These are phyloP conservation scores for Pezizomycotina sp. DNA, from an alignment of 2,329 filamentous ascomycete genomes.

Conservation along the genomic window DNA sequence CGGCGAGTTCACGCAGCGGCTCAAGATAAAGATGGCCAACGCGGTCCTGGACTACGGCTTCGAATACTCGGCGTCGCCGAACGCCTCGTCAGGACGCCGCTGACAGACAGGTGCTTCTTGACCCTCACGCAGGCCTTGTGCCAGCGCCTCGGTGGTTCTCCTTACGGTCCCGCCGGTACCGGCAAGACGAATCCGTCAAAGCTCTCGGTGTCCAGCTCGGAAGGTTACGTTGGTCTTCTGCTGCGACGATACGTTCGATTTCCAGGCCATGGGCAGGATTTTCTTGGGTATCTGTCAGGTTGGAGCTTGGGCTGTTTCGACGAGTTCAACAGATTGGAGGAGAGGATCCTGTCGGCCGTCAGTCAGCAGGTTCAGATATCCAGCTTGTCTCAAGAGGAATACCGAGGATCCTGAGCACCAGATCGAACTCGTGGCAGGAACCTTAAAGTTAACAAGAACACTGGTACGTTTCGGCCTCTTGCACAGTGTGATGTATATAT, in stretches of 20 bases:
- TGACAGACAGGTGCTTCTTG: conserved; percentile 96
- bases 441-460: conserved; percentile 79
- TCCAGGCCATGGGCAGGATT: conserved; percentile 98
- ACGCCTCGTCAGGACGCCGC: conserved; percentile 82
- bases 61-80: conserved; percentile 96
- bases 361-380: conserved; percentile 98
- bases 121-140: conserved; percentile 92
- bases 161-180: conserved; percentile 91
- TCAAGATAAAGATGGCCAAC: conserved; percentile 93
- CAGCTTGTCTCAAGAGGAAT: conserved; percentile 78
- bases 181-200: conserved; percentile 99
- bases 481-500: neutral
- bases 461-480: conserved; percentile 41
- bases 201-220: conserved; percentile 90
- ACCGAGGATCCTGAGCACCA: conserved; percentile 67
- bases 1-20: conserved; percentile 63
- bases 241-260: conserved; percentile 98
- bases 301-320: conserved; percentile 98
- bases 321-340: conserved; percentile 97
- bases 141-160: conserved; percentile 87
- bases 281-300: conserved; percentile 99
- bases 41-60: conserved; percentile 91
- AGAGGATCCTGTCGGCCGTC: conserved; percentile 91
- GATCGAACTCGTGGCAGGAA: conserved; percentile 86
- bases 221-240: conserved; percentile 95